Conservation (phyloP, 805 yeast species). For the Diddensiella caesifluorescens region DNA sequence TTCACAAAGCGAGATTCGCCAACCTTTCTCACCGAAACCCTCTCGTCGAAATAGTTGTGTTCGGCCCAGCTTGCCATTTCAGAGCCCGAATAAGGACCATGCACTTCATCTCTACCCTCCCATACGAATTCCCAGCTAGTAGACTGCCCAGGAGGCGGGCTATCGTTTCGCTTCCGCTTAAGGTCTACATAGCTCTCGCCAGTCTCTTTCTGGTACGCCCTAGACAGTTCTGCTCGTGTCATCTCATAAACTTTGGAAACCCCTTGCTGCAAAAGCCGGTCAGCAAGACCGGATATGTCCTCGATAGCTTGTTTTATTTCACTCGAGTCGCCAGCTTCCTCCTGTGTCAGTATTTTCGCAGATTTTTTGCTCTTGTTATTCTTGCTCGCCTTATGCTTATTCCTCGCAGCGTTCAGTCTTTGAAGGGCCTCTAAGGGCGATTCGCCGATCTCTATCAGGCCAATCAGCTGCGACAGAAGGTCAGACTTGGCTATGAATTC, state of each 20-base stretch:
- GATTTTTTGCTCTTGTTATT: slow-evolving; percentile 1
- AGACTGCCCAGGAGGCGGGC: slow-evolving; percentile 24
- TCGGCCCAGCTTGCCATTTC: slow-evolving; percentile 49
- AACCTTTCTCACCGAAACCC: slow-evolving; percentile 38
- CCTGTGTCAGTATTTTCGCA: not conserved
- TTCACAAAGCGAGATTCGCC: slow-evolving; percentile 15
- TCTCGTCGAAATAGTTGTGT: slow-evolving; percentile 41
- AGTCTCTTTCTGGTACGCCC: slow-evolving; percentile 40
- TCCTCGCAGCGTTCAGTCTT: slow-evolving; percentile 33
- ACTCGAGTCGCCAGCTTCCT: slow-evolving; percentile 18
- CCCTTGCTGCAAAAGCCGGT: slow-evolving; percentile 40
- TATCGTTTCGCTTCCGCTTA: slow-evolving; percentile 24
- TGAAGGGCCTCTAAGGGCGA: slow-evolving; percentile 52
- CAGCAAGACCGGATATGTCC: slow-evolving; percentile 45
- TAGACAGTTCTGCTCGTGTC: slow-evolving; percentile 50
- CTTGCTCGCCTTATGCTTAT: slow-evolving; percentile 22
- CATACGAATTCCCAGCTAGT: slow-evolving; percentile 47
- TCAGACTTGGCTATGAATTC: slow-evolving; percentile 20
- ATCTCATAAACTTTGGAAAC: slow-evolving; percentile 45
- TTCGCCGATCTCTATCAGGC: slow-evolving; percentile 52
- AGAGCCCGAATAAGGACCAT: slow-evolving; percentile 46
- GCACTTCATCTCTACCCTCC: slow-evolving; percentile 39
- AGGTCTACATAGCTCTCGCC: slow-evolving; percentile 35
- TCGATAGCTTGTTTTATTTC: slow-evolving; percentile 30
- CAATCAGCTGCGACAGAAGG: slow-evolving; percentile 36